Conservation (phyloP, 129 eudicot species). For the Chrysanthemum seticuspe region DNA sequence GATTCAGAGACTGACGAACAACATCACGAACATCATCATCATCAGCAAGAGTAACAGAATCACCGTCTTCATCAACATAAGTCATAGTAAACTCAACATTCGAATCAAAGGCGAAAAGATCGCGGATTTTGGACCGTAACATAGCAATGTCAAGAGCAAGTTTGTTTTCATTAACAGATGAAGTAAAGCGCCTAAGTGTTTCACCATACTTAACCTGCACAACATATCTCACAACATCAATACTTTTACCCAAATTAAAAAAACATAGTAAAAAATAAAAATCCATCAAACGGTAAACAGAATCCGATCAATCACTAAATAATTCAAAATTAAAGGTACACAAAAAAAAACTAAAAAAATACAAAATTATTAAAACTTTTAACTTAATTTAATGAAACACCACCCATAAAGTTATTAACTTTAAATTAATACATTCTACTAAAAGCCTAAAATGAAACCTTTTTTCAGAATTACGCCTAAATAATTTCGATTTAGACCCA, state of each 20-base stretch:
- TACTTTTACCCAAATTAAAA: neutral
- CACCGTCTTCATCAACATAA: constrained; percentile 84
- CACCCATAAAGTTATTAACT: too few relatives aligned
- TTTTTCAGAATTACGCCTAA: too few relatives aligned
- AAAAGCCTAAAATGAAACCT: too few relatives aligned
- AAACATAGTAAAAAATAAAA: neutral
- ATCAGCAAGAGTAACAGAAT: constrained; percentile 77
- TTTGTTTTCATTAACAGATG: constrained; percentile 35
- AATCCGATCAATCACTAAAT: too few relatives aligned
- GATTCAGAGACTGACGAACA: constrained; percentile 70
- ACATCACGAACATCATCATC: constrained; percentile 84
- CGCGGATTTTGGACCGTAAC: constrained; percentile 54
- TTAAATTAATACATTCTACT: too few relatives aligned
- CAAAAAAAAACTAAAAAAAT: too few relatives aligned
- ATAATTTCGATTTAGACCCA: too few relatives aligned
- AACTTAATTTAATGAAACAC: too few relatives aligned
- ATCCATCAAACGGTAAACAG: too few relatives aligned
- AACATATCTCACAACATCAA: neutral
- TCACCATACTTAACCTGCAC: constrained; percentile 81
- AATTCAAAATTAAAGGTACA: too few relatives aligned
- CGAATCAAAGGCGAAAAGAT: constrained; percentile 56
- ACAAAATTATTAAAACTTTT: too few relatives aligned
- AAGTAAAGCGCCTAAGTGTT: constrained; percentile 75
- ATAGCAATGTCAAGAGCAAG: constrained; percentile 50
- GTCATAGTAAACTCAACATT: constrained; percentile 54